Conservation (phyloP, 1,284 basidiomycete genomes). For the Fomes fomentarius region DNA sequence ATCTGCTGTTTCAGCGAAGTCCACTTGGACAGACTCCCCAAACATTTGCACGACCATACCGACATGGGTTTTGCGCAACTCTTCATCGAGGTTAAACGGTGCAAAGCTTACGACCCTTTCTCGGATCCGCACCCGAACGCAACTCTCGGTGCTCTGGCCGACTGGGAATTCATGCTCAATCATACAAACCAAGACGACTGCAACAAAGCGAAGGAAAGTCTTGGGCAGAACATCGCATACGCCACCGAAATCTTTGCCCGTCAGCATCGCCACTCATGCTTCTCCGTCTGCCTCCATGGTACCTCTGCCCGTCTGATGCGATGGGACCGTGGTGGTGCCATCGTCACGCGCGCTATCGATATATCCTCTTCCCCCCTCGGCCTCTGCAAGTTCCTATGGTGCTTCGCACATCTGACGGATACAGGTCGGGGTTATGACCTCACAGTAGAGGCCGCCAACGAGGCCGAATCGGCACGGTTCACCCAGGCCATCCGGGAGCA, state of each 20-base stretch:
- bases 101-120: background rate
- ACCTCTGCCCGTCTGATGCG: conserved; percentile 30
- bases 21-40: background rate
- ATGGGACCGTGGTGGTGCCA: conserved; percentile 33
- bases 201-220: no score
- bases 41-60: background rate
- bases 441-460: background rate
- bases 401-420: background rate
- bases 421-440: background rate
- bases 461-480: background rate
- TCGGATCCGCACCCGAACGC: background rate
- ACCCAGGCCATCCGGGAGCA: background rate
- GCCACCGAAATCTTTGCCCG: conserved; percentile 11
- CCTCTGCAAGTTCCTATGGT: conserved; percentile 3
- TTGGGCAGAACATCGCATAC: conserved; percentile 11
- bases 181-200: background rate
- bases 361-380: conserved; percentile 17
- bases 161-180: background rate
- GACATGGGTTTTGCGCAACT: background rate
- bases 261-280: conserved; percentile 20
- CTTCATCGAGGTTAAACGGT: background rate
- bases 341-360: conserved; percentile 33
- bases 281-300: conserved; percentile 29
- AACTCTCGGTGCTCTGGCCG: background rate
- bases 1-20: background rate